Conservation (phyloP, 2,329 filamentous ascomycete species). For the Alternaria tenuissima region DNA sequence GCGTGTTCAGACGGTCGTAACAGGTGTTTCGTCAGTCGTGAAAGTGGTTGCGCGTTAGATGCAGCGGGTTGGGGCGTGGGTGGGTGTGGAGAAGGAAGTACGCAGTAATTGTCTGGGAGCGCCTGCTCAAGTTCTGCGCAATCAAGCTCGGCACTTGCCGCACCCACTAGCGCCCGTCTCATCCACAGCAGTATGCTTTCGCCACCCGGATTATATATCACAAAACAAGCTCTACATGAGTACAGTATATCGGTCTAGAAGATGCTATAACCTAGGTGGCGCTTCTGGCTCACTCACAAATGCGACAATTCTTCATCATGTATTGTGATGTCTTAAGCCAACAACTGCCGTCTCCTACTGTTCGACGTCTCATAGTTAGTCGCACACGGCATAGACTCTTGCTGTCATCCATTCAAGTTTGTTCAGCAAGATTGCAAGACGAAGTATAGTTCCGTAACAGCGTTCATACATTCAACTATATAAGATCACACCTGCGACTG, state of each 20-base stretch:
- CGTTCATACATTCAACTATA: too few species aligned
- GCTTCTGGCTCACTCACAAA: neutral
- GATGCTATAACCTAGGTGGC: neutral
- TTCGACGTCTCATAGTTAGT: neutral
- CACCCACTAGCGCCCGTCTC: slow-evolving; percentile 10
- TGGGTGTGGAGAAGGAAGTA: slow-evolving; percentile 16
- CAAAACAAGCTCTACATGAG: neutral
- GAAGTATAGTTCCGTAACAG: neutral
- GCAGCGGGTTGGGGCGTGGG: slow-evolving; percentile 11
- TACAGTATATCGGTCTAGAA: neutral
- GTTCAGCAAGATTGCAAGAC: neutral
- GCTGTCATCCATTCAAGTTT: neutral
- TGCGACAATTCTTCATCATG: neutral
- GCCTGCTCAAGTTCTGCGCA: slow-evolving; percentile 24
- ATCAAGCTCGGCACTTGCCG: slow-evolving; percentile 22
- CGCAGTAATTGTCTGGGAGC: slow-evolving; percentile 14
- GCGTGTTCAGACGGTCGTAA: slow-evolving; percentile 16
- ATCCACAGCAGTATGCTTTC: neutral
- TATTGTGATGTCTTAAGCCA: neutral
- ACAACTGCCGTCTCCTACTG: neutral
- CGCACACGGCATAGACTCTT: neutral
- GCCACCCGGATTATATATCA: slow-evolving; percentile 4
- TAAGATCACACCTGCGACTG: neutral
- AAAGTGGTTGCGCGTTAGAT: slow-evolving; percentile 19
- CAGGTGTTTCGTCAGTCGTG: slow-evolving; percentile 19